These are phyloP conservation scores for Colletotrichum sp. DNA, from an alignment of 2,329 filamentous ascomycete species.

Conservation along the genomic window DNA sequence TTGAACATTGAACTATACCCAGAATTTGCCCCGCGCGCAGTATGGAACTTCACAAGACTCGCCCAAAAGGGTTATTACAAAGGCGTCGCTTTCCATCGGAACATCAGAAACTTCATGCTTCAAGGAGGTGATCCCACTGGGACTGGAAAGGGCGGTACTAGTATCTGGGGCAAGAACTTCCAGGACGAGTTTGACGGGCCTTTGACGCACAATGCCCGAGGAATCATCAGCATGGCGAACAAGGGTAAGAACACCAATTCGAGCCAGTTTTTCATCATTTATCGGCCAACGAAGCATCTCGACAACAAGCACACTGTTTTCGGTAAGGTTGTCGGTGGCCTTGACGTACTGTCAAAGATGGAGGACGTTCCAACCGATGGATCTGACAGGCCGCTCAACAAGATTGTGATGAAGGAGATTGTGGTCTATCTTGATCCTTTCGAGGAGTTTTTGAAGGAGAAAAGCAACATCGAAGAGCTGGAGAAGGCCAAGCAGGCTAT, in stretches of 20 bases:
- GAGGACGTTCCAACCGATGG: constrained; percentile 79
- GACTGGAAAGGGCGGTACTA: constrained; percentile 87
- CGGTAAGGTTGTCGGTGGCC: constrained; percentile 79
- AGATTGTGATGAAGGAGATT: constrained; percentile 82
- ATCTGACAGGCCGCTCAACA: constrained; percentile 76
- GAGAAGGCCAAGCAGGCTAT: constrained; percentile 67
- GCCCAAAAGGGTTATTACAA: constrained; percentile 91
- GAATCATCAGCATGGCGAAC: constrained; percentile 93
- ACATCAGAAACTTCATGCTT: constrained; percentile 97
- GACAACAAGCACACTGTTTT: constrained; percentile 99
- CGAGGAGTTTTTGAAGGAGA: constrained; percentile 86
- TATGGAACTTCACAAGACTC: constrained; percentile 95
- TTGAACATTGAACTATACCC: constrained; percentile 89
- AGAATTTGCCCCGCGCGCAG: constrained; percentile 88
- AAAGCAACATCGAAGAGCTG: constrained; percentile 64
- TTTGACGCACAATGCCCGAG: constrained; percentile 79
- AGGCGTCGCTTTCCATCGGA: constrained; percentile 85
- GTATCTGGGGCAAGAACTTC: constrained; percentile 94
- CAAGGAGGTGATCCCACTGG: constrained; percentile 95
- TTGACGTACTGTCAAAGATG: constrained; percentile 74
- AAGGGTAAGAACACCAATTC: constrained; percentile 99
- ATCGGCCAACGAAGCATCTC: constrained; percentile 82
- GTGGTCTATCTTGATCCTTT: constrained; percentile 94
- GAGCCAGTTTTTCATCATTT: constrained; percentile 93
- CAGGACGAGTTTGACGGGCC: constrained; percentile 93